Conservation (phyloP, 352 stramenopile genomes). For the Globisporangium lucens region DNA sequence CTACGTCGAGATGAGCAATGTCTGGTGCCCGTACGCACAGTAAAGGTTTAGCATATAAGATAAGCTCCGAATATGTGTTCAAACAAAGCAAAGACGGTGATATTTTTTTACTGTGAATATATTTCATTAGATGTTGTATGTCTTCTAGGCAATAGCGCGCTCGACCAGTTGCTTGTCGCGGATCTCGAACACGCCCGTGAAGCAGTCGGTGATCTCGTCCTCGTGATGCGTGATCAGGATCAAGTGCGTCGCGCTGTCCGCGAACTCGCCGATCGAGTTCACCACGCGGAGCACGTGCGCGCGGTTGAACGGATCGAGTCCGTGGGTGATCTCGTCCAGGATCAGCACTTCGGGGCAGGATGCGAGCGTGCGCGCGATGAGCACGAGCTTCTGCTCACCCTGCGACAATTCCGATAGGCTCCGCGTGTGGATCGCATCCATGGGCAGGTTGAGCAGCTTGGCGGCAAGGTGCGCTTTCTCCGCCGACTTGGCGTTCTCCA, state of each 20-base stretch:
- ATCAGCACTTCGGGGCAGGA: slow-evolving; percentile 76
- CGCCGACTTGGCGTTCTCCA: slow-evolving; percentile 35
- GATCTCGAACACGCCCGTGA: slow-evolving; percentile 81
- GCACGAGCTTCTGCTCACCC: slow-evolving; percentile 90
- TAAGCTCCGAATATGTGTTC: neutral
- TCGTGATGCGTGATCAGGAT: slow-evolving; percentile 93
- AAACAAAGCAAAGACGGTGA: neutral
- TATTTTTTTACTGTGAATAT: neutral
- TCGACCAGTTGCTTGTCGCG: slow-evolving; percentile 53
- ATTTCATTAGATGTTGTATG: slow-evolving; percentile 1
- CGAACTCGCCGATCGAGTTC: slow-evolving; percentile 63
- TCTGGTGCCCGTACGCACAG: slow-evolving; percentile 65
- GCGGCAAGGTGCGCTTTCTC: slow-evolving; percentile 33
- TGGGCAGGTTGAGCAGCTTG: slow-evolving; percentile 33
- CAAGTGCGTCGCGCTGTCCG: slow-evolving; percentile 44
- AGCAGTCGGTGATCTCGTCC: slow-evolving; percentile 85
- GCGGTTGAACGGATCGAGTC: slow-evolving; percentile 85
- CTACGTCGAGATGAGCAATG: slow-evolving; percentile 80
- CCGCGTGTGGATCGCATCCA: slow-evolving; percentile 27
- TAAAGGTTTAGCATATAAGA: slow-evolving; percentile 6
- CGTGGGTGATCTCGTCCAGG: slow-evolving; percentile 91
- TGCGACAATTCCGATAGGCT: slow-evolving; percentile 82
- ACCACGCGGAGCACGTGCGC: slow-evolving; percentile 72
- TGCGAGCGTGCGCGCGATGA: slow-evolving; percentile 84
- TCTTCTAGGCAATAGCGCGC: slow-evolving; percentile 17